Evolutionary conservation across 306 rosid species (phyloP).

Genomic region (Begonia peltatifolia): DNA sequence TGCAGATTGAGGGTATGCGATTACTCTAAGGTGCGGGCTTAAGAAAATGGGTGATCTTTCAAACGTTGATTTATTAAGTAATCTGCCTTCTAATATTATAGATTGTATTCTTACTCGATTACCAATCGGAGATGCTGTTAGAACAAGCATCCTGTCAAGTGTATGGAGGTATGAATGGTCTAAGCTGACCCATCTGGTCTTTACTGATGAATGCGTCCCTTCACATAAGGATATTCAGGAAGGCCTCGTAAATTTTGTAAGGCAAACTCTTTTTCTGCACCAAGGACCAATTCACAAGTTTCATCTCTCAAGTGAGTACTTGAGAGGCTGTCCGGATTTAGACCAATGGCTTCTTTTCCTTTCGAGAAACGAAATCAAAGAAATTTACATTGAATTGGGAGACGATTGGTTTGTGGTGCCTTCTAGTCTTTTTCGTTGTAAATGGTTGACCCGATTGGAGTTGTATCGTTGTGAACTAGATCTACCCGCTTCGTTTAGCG

Average conservation of each 20-base stretch:
- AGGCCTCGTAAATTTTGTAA: constrained; percentile 38
- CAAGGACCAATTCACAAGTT: constrained; percentile 88
- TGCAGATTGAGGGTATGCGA: neutral
- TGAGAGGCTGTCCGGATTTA: constrained; percentile 59
- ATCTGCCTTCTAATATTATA: constrained; percentile 73
- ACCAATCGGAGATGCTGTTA: constrained; percentile 71
- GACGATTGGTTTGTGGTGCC: constrained; percentile 68
- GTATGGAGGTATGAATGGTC: constrained; percentile 87
- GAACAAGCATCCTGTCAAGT: constrained; percentile 60
- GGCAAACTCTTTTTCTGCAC: constrained; percentile 65
- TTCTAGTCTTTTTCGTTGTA: constrained; percentile 60
- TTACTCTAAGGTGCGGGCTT: neutral
- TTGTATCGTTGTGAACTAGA: constrained; percentile 70
- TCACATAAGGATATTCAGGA: constrained; percentile 22
- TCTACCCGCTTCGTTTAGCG: constrained; percentile 55
- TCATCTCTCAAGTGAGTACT: constrained; percentile 30
- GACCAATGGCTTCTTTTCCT: constrained; percentile 89
- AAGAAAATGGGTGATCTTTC: constrained; percentile 35
- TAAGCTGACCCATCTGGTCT: constrained; percentile 49
- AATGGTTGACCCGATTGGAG: constrained; percentile 51
- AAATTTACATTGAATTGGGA: constrained; percentile 56
- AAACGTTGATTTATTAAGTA: constrained; percentile 51
- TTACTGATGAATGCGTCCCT: constrained; percentile 47
- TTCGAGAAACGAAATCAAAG: constrained; percentile 63
- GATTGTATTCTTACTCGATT: constrained; percentile 51